Evolutionary conservation across 495 filamentous ascomycete genomes (phyloP), one percentile per base, ranked within the genome.

Genomic region (Podospora appendiculata): DNA sequence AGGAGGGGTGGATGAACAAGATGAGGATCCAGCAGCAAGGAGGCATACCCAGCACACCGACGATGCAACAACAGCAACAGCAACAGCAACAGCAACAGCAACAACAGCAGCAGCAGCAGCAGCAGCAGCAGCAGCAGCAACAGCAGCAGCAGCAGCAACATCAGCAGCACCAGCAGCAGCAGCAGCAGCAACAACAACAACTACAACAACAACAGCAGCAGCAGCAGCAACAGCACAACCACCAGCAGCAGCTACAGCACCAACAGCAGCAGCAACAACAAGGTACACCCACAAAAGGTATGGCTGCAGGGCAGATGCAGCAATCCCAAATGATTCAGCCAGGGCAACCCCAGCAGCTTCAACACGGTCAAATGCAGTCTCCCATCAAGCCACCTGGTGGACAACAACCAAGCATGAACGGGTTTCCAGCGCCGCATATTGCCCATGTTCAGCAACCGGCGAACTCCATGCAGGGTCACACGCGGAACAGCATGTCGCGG

Each of bases 1-100:
- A 96, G 62, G 81, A 85, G 47, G 80, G 79, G n/a, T 87, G 80
- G 68, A 73, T 68, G 34, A 81, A 84, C 32, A 82, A 84, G 19
- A 78, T 80, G 57, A 80, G 76, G 48, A 79, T 82, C 54, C 71
- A 77, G 66, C 79, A 85, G 60, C 71, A 76, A 42, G 55, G 52
- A 25, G 55, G 41, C 4, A 58, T 63, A 53, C 35, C 51, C 0
- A 54, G 53, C 25, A 49, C 57, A 18, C 64, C 57, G 17, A 51
- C 46, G 10, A 58, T 64, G 48, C 66, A 56, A 40, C 25, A 25
- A 5, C 25, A 25, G 25, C 25, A 25, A 5, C 25, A 25, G 25
- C 25, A 25, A 5, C 25, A 25, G 25, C 25, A 25, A 5, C 25
- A 25, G 25, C 25, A 25, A 5, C 25, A 25, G 25, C 25, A 25